Conservation (phyloP, 1,284 basidiomycete genomes). For the Veloporphyrellus conicus region DNA sequence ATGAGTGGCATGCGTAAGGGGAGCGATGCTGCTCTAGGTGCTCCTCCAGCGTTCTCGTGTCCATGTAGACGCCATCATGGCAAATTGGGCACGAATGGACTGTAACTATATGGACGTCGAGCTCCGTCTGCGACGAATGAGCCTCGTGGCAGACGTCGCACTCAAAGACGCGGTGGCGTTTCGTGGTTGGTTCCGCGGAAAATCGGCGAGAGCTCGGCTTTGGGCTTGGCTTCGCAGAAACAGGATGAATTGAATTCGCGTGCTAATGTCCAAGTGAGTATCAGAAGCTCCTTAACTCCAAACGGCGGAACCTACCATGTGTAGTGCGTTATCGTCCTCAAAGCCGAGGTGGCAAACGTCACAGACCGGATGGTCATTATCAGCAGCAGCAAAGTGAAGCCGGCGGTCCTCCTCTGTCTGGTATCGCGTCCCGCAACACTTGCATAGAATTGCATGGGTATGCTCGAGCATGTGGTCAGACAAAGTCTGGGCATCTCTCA, state of each 20-base stretch:
- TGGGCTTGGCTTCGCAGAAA: constrained; percentile 14
- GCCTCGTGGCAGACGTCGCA: constrained; percentile 28
- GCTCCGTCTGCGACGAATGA: constrained; percentile 23
- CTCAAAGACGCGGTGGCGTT: constrained; percentile 10
- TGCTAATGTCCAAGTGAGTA: constrained; percentile 23
- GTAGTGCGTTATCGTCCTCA: constrained; percentile 26
- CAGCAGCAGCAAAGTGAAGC: constrained; percentile 24
- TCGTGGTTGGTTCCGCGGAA: constrained; percentile 6
- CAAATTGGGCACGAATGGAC: constrained; percentile 34
- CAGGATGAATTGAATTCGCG: constrained; percentile 10
- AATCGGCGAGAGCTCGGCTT: constrained; percentile 10
- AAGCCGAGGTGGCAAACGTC: constrained; percentile 25
- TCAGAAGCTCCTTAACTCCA: constrained; percentile 5
- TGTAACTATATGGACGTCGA: constrained; percentile 30
- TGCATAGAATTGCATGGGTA: constrained; percentile 27
- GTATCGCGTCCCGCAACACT: constrained; percentile 27
- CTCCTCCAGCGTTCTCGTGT: constrained; percentile 24
- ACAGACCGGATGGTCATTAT: constrained; percentile 28
- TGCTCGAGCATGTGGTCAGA: constrained; percentile 29
- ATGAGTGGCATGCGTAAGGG: constrained; percentile 26
- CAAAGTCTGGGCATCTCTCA: constrained; percentile 26
- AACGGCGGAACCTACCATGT: constrained; percentile 17
- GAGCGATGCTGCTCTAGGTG: constrained; percentile 30
- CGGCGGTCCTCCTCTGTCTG: constrained; percentile 28
- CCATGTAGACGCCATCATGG: constrained; percentile 31